A percentile compares a stretch with the other conserved stretches of the same genome.
Conservation (phyloP, 2,329 filamentous ascomycete species). For the Pleoardoris graminearum region DNA sequence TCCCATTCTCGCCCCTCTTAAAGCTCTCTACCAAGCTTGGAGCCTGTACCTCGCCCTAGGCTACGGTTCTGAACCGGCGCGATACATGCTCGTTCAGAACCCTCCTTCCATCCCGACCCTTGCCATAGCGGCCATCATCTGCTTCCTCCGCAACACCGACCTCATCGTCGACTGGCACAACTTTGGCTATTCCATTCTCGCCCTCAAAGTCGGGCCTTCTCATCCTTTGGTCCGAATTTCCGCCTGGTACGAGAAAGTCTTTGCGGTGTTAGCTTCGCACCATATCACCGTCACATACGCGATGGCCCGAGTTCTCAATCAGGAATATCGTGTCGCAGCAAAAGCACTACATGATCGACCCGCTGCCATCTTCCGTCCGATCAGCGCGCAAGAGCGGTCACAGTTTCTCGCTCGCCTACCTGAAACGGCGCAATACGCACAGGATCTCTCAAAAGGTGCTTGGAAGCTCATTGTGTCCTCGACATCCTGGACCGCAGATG, state of each 20-base stretch:
- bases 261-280: slow-evolving; percentile 69
- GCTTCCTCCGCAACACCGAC: slow-evolving; percentile 75
- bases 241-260: slow-evolving; percentile 72
- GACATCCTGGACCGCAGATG: slow-evolving; percentile 96
- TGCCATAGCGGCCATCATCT: slow-evolving; percentile 71
- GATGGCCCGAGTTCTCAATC: slow-evolving; percentile 75
- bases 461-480: slow-evolving; percentile 82
- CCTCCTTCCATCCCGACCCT: slow-evolving; percentile 94
- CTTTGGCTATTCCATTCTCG: slow-evolving; percentile 93
- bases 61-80: slow-evolving; percentile 72
- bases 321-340: slow-evolving; percentile 66
- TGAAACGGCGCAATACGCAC: slow-evolving; percentile 64
- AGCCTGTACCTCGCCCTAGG: slow-evolving; percentile 72
- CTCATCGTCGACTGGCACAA: slow-evolving; percentile 98
- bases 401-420: slow-evolving; percentile 67
- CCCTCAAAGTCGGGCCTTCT: slow-evolving; percentile 61
- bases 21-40: slow-evolving; percentile 80
- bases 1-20: slow-evolving; percentile 75
- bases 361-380: slow-evolving; percentile 77
- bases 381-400: slow-evolving; percentile 48
- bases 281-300: slow-evolving; percentile 89
- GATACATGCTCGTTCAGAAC: slow-evolving; percentile 90
- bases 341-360: slow-evolving; percentile 74
- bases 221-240: slow-evolving; percentile 81
- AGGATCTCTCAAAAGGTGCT: slow-evolving; percentile 60